Evolutionary conservation across 2,329 filamentous ascomycete species (phyloP).

Genomic region (Pestalotiopsis sp.): DNA sequence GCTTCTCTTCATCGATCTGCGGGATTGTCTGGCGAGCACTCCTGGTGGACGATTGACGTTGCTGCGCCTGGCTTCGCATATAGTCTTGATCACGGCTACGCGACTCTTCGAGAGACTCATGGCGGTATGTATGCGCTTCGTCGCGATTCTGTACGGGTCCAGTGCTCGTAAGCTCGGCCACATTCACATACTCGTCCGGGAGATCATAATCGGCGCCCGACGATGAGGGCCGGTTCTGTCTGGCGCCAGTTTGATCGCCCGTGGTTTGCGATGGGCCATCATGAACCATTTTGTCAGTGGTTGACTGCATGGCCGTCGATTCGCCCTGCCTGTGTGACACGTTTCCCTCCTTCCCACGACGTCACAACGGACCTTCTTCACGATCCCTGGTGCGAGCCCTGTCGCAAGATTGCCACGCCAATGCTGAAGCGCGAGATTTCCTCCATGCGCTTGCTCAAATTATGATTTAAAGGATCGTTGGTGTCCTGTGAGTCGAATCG

Average conservation of each 20-base stretch:
- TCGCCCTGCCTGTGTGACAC: not conserved
- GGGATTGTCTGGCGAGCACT: slow-evolving; percentile 5
- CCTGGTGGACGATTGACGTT: slow-evolving; percentile 9
- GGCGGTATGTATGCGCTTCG: slow-evolving; percentile 36
- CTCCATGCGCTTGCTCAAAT: slow-evolving; percentile 14
- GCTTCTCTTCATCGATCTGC: not conserved
- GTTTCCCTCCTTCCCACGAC: slow-evolving; percentile 4
- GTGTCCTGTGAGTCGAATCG: slow-evolving; percentile 20
- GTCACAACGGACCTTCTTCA: slow-evolving; percentile 8
- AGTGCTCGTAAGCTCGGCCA: slow-evolving; percentile 45
- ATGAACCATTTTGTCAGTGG: not conserved
- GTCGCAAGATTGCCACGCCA: too few species aligned
- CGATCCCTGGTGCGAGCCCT: too few species aligned
- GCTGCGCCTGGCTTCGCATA: slow-evolving; percentile 15
- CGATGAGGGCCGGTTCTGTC: slow-evolving; percentile 19
- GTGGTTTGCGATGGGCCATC: not conserved
- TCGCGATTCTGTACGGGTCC: slow-evolving; percentile 47
- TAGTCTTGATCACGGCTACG: slow-evolving; percentile 30
- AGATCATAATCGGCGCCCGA: slow-evolving; percentile 33
- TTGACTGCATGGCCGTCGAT: not conserved
- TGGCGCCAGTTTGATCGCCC: not conserved
- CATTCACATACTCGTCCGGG: slow-evolving; percentile 41
- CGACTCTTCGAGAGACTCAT: slow-evolving; percentile 42
- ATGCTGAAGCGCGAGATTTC: too few species aligned
- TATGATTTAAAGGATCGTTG: slow-evolving; percentile 18